Percentiles rank a stretch among this genome's conserved stretches.
phyloP scores from a whole-genome alignment of 441 rosid species.

The Gossypium davidsonii region DNA sequence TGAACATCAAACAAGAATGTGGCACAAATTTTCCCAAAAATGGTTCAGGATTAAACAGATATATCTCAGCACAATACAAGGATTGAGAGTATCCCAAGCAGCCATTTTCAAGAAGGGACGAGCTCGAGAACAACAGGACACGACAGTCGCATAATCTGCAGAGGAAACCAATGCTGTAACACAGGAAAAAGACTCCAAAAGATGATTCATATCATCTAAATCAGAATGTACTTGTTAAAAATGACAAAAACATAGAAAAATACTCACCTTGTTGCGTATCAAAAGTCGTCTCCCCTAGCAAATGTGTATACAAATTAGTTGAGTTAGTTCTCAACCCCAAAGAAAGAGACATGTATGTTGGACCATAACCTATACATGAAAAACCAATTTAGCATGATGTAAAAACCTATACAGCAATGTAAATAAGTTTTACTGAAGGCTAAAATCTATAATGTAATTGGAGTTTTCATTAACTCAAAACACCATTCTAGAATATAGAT shows the following conservation, averaged over 20 bases:
- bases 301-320: neutral
- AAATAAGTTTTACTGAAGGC: neutral
- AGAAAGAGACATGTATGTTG: slow-evolving; percentile 3
- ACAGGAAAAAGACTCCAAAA: neutral
- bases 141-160: neutral
- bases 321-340: neutral
- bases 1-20: neutral
- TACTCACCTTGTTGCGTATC: slow-evolving; percentile 15
- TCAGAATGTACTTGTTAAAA: neutral
- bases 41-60: neutral
- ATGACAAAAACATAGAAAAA: neutral
- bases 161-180: neutral
- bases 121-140: neutral
- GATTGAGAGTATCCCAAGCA: neutral
- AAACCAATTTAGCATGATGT: neutral
- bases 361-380: slow-evolving; percentile 11
- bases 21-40: neutral
- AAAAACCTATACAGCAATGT: neutral
- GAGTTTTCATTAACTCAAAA: neutral
- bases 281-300: neutral
- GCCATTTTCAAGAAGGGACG: neutral
- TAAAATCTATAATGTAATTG: neutral
- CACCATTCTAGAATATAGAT: neutral
- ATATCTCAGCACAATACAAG: neutral
- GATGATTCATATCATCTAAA: neutral